Conservation (phyloP, 2,329 filamentous ascomycete species). For the Grosmannia clavigera region DNA sequence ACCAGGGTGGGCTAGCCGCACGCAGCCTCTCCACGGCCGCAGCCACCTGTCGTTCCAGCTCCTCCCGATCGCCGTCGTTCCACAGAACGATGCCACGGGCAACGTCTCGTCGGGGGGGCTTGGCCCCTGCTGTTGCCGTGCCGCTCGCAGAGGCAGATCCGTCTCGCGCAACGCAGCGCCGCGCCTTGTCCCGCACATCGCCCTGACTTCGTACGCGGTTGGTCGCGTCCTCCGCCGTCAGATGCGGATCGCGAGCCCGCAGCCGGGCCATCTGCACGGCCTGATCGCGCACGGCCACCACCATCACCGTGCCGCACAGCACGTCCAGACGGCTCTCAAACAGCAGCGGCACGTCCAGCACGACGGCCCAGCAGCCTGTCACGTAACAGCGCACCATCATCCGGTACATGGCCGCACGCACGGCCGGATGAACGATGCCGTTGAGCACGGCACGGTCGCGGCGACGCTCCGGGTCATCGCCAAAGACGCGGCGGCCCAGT, state of each 20-base stretch:
- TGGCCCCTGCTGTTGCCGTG: constrained; percentile 55
- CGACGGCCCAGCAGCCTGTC: constrained; percentile 70
- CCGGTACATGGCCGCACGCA: constrained; percentile 70
- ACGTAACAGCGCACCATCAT: constrained; percentile 62
- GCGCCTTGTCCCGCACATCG: constrained; percentile 73
- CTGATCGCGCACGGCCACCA: constrained; percentile 74
- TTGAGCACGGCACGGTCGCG: constrained; percentile 70
- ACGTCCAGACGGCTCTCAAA: constrained; percentile 82
- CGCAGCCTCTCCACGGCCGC: constrained; percentile 52
- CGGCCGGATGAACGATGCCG: constrained; percentile 82
- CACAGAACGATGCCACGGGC: constrained; percentile 68
- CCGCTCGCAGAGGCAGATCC: constrained; percentile 73
- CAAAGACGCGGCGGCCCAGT: constrained; percentile 78
- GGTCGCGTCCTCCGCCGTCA: constrained; percentile 75
- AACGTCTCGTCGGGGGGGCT: neutral
- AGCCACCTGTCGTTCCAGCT: constrained; percentile 55
- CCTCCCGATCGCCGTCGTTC: constrained; percentile 70
- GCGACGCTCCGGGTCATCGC: constrained; percentile 55
- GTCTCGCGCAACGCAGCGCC: constrained; percentile 53
- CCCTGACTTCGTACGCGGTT: constrained; percentile 79
- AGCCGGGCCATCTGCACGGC: constrained; percentile 72
- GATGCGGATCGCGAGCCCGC: constrained; percentile 60
- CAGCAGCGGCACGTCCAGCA: constrained; percentile 82
- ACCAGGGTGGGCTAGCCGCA: constrained; percentile 61
- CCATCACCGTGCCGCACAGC: constrained; percentile 73